Evolutionary conservation across 106 monocot genomes (phyloP), one percentile per base, ranked within the genome.

Genomic region (Dendrobium nobile): DNA sequence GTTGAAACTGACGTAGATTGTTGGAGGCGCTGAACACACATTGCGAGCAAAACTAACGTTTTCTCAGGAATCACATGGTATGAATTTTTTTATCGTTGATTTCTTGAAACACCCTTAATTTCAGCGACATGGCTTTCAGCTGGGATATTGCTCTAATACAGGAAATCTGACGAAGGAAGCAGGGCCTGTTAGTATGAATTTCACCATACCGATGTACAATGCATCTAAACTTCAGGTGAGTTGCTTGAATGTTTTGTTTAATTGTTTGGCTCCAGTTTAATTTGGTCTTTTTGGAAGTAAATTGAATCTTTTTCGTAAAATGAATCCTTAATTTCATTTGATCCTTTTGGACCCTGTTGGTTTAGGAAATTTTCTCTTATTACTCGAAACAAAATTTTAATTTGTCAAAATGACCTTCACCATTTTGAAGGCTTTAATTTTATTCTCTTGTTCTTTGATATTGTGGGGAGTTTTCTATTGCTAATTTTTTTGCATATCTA

Each of bases 151-250:
- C 6, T 5, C 7, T 41, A 79, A 56, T 78, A 47, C 78, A 98
- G 98, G 92, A 86, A 98, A 95, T 83, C 79, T 95, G 24, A 89
- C 91, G 48, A 95, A 87, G 84, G 98, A 98, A 82, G 92, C 98
- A 84, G 98, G 98, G n/a, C 98, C 98, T 79, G 91, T 95, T 41
- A 98, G 89, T 85, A 91, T 98, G 98, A 92, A 89, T 82, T 98
- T 98, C 82, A 95, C 92, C 19, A 95, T 95, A 83, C 95, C 95
- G 9, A 95, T 95, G 95, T 95, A 92, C 83, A 98, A 98, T 88
- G 84, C 92, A 22, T 98, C 98, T 27, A 87, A 87, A 86, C 88
- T 98, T 78, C 98, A 98, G 95, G 98, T 98, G 79, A 85, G 77
- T 28, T 74, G 16, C 7, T 73, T 73, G 19, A 0, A 6, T 28